A percentile compares a stretch with the other conserved stretches of the same genome.
These are phyloP conservation scores for Phialemoniopsis sp. DNA, from an alignment of 2,329 filamentous ascomycete genomes.

Conservation along the genomic window DNA sequence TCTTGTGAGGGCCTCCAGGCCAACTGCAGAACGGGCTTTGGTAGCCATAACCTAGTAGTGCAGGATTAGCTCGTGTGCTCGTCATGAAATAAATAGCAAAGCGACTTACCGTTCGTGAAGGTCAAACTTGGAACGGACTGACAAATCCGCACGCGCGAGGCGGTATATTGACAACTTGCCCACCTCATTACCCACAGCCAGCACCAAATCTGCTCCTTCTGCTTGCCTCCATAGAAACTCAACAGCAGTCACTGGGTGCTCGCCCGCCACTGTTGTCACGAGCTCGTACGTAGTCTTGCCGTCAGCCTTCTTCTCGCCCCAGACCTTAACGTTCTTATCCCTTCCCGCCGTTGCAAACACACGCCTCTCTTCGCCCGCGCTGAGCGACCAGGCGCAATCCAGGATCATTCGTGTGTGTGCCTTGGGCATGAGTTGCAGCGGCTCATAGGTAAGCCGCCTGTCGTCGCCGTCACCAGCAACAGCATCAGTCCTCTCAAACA, in stretches of 20 bases:
- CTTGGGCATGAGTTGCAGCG: constrained; percentile 68
- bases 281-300: constrained; percentile 42
- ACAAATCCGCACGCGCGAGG: constrained; percentile 29
- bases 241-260: constrained; percentile 65
- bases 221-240: constrained; percentile 50
- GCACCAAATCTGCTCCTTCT: constrained; percentile 25
- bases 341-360: constrained; percentile 84
- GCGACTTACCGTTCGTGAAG: constrained; percentile 32
- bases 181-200: constrained; percentile 56
- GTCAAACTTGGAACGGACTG: constrained; percentile 26
- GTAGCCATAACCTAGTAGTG: constrained; percentile 46
- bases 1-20: constrained; percentile 57
- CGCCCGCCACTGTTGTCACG: constrained; percentile 47
- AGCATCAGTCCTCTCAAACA: constrained; percentile 57
- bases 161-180: constrained; percentile 40
- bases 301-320: constrained; percentile 37
- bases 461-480: constrained; percentile 9
- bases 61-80: neutral
- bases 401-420: constrained; percentile 92
- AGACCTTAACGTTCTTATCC: constrained; percentile 80
- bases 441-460: constrained; percentile 39
- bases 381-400: constrained; percentile 76
- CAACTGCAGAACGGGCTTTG: constrained; percentile 63
- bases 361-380: constrained; percentile 28
- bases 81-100: constrained; percentile 8